Evolutionary conservation across 1,139 yeast genomes (phyloP), one percentile per base, ranked within the genome.

Genomic region (Suhomyces bolitotheri): DNA sequence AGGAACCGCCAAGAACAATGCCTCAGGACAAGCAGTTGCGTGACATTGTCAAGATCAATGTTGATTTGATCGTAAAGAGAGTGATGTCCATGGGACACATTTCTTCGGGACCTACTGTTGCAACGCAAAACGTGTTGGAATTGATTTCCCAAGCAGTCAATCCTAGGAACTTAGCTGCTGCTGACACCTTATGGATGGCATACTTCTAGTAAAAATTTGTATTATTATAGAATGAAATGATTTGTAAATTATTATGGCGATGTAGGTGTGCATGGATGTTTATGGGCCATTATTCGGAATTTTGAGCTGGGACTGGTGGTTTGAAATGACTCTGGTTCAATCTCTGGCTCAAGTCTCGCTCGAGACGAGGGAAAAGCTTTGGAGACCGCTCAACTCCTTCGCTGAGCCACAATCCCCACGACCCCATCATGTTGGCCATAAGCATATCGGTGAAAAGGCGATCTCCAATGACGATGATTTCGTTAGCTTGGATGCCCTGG

Each of bases 131-230:
- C 44, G 88, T 90, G 22, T 75, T 92, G 49, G 97, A 92, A 50
- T 75, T 92, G 55, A 88, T 94, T 36, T 84, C 96, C 3, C 94
- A 87, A 54, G 97, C 99, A 4, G 98, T 92, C 10, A 92, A 90
- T 55, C 97, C 98, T 22, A 78, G 96, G 51, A 88, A 88, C 52
- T 68, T 94, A 56, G 97, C 97, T 10, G 81, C 89, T 41, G 85
- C 96, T 13, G 98, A 94, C 53, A 83, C 90, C 20, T 73, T 88
- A 45, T 92, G 96, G 94, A 89, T 92, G 96, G 95, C 98, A 1
- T 92, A 89, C 66, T 76, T 90, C 48, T 84, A 64, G 20, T 7
- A 17, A 17, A 7, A 17, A 17, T 7, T 17, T 17, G 20, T 17
- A 17, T 17, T 17, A 17, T 17, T 7, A 8, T 17, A 17, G n/a